phyloP scores from a whole-genome alignment of 768 basidiomycete genomes.

The Cystofilobasidium capitatum region DNA sequence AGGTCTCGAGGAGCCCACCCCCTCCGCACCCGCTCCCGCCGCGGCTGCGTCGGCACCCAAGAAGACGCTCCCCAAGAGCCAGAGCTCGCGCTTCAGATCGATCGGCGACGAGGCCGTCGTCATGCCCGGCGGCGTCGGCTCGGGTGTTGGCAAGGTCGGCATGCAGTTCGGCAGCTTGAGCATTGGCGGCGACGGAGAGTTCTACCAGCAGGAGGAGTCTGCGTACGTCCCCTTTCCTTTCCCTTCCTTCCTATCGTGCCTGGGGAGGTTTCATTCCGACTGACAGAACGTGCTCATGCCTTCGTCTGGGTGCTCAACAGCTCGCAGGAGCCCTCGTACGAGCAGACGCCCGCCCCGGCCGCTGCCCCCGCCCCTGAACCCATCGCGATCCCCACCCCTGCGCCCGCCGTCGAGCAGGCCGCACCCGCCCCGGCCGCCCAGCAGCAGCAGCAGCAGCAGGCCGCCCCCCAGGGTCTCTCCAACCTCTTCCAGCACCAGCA shows the following conservation, averaged over 20 bases:
- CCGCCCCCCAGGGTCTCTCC: constrained; percentile 29
- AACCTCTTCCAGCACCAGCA: constrained; percentile 22
- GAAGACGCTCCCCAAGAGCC: constrained; percentile 20
- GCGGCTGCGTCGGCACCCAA: background rate
- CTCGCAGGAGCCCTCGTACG: constrained; percentile 26
- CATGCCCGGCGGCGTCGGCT: constrained; percentile 33
- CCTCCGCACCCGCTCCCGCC: constrained; percentile 10
- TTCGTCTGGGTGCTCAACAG: background rate
- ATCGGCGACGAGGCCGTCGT: constrained; percentile 40
- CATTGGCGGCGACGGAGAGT: constrained; percentile 34
- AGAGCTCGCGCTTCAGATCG: constrained; percentile 36
- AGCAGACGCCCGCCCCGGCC: constrained; percentile 30
- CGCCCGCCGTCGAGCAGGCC: constrained; percentile 11
- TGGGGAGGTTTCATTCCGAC: background rate
- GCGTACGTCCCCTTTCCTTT: constrained; percentile 3
- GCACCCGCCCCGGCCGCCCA: no score
- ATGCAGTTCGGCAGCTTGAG: constrained; percentile 42
- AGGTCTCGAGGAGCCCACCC: constrained; percentile 27
- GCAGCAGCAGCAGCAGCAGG: constrained; percentile 27
- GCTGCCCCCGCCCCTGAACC: constrained; percentile 27
- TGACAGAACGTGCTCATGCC: constrained; percentile 26
- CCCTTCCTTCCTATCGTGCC: background rate
- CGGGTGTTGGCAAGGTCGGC: constrained; percentile 34
- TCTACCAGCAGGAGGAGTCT: constrained; percentile 21
- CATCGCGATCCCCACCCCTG: background rate